Base-by-base conservation (phyloP, 805 yeast species). In the Lachancea nothofagi region DNA sequence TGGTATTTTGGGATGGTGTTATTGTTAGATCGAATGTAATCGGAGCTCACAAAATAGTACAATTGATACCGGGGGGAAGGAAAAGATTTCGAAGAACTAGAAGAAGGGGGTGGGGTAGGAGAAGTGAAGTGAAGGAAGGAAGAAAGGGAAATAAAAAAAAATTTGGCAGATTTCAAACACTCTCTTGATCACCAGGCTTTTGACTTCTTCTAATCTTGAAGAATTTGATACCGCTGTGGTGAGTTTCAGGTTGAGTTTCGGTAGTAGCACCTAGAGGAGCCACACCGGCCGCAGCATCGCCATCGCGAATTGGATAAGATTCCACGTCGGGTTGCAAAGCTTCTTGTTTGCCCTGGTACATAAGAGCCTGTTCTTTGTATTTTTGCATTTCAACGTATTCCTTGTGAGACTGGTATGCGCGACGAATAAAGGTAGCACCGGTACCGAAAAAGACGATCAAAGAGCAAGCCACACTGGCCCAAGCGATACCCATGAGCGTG, bases 151-250 rank as follows among this genome's bases (percentile, higher is more conserved):
- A 26, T 22, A 33, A 33, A 23, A n/a, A 14, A n/a, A 15, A 18
- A 13, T 9, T 8, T 8, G 14, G 13, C 22, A 13, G 14, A n/a
- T 12, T 15, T 34, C 24, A 62, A 21, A 61, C 63, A 14, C 65
- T 61, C 49, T 70, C 74, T 45, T 66, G 68, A 47, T 65, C 65
- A 41, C 43, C 49, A 5, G 44, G 37, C 27, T 46, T 42, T 33
- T 69, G 70, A 5, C 50, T 43, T 56, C 75, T 78, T 66, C 80
- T 79, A 46, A 83, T 79, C 54, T 79, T 81, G 71, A 82, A 83
- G 64, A 82, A 83, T 63, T 84, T 78, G 54, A 83, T 81, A 33
- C 89, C 89, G 46, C 50, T 59, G 47, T 48, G 64, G 42, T 48
- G 54, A 50, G 47, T 48, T 22, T 45, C 57, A 44, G 40, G 54